phyloP scores from a whole-genome alignment of 1,284 basidiomycete genomes.

The Ceratobasidium sp. region DNA sequence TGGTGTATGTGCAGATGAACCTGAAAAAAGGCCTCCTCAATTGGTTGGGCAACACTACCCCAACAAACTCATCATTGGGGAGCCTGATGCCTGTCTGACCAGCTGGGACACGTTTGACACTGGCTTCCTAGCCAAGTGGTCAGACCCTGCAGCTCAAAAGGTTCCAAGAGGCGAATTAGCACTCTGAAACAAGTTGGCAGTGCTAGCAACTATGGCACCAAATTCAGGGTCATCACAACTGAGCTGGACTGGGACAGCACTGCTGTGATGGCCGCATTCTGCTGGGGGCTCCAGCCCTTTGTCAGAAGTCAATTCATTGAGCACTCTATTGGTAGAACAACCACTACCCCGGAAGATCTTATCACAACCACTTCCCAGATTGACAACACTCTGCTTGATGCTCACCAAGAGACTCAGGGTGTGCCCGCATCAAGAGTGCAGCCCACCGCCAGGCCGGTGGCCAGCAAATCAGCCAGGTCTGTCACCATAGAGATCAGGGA shows the following conservation, averaged over 20 bases:
- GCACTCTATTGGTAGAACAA: background rate
- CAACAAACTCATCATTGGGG: background rate
- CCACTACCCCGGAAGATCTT: background rate
- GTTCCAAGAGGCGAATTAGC: background rate
- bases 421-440: background rate
- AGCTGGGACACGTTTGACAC: background rate
- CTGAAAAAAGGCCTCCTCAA: slow-evolving; percentile 10
- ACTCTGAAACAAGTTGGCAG: background rate
- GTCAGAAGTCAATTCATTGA: slow-evolving; percentile 7
- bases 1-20: slow-evolving; percentile 23
- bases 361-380: background rate
- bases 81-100: background rate
- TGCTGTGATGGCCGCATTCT: background rate
- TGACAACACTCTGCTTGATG: slow-evolving; percentile 25
- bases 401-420: background rate
- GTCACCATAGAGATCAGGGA: background rate
- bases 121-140: background rate
- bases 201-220: background rate
- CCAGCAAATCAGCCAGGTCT: background rate
- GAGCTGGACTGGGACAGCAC: background rate
- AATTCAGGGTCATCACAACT: background rate
- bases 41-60: slow-evolving; percentile 11
- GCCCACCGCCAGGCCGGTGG: background rate
- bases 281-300: background rate
- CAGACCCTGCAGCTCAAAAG: slow-evolving; percentile 1